Evolutionary conservation across 495 filamentous ascomycete species (phyloP).

Genomic region (Aspergillus olivimuriae): DNA sequence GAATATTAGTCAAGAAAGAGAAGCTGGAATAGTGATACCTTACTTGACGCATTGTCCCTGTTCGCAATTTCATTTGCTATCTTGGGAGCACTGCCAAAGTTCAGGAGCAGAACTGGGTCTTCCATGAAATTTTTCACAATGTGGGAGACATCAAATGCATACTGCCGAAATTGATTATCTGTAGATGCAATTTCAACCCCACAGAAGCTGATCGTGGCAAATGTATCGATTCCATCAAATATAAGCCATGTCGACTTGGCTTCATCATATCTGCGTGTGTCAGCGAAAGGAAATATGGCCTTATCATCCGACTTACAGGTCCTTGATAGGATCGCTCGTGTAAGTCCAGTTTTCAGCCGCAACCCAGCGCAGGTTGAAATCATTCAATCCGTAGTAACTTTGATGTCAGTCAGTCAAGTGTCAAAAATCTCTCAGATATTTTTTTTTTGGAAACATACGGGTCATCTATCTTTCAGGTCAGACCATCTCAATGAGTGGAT

Average conservation of each 20-base stretch:
- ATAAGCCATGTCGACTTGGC: slow-evolving; percentile 45
- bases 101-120: slow-evolving; percentile 37
- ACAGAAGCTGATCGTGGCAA: slow-evolving; percentile 56
- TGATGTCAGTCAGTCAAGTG: neutral
- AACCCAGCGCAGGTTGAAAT: slow-evolving; percentile 59
- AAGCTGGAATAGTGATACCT: too few species aligned
- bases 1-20: too few species aligned
- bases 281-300: slow-evolving; percentile 2
- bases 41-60: slow-evolving; percentile 46
- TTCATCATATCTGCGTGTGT: slow-evolving; percentile 13
- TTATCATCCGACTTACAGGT: slow-evolving; percentile 31
- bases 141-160: slow-evolving; percentile 57
- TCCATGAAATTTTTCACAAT: slow-evolving; percentile 39
- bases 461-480: too few species aligned
- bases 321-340: slow-evolving; percentile 42
- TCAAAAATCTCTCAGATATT: too few species aligned
- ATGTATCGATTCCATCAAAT: slow-evolving; percentile 64
- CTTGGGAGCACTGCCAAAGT: slow-evolving; percentile 52
- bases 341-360: slow-evolving; percentile 58
- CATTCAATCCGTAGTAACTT: slow-evolving; percentile 48
- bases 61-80: slow-evolving; percentile 49
- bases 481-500: too few species aligned
- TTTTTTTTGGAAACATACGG: slow-evolving; percentile 32
- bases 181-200: slow-evolving; percentile 54
- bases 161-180: slow-evolving; percentile 68